These are phyloP conservation scores for Pseudozyma tsukubaensis DNA, from an alignment of 1,284 basidiomycete species.

Conservation along the genomic window DNA sequence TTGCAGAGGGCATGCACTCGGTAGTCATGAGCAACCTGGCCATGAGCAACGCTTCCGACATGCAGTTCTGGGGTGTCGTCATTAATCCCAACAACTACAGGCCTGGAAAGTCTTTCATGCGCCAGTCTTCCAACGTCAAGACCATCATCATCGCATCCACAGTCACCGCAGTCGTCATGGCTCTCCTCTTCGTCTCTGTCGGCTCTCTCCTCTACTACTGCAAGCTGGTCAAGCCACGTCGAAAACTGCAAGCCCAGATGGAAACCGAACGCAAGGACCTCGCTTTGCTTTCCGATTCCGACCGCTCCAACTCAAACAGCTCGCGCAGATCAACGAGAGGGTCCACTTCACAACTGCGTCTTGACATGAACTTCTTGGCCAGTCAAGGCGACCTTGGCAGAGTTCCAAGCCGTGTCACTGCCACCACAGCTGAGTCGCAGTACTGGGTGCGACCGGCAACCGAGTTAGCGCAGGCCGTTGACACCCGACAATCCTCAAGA, in stretches of 20 bases:
- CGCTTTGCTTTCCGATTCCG: constrained; percentile 6
- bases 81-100: constrained; percentile 47
- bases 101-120: constrained; percentile 31
- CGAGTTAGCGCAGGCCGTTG: constrained; percentile 2
- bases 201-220: constrained; percentile 38
- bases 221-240: constrained; percentile 30
- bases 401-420: constrained; percentile 36
- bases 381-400: constrained; percentile 34
- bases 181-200: constrained; percentile 28
- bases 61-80: constrained; percentile 46
- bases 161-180: constrained; percentile 33
- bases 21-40: constrained; percentile 43
- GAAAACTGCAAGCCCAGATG: constrained; percentile 15
- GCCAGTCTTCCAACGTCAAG: constrained; percentile 19
- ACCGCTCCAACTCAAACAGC: neutral
- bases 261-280: constrained; percentile 25
- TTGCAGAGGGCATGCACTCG: constrained; percentile 28
- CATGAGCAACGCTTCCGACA: constrained; percentile 15
- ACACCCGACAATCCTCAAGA: constrained; percentile 16
- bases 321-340: constrained; percentile 5
- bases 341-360: constrained; percentile 24
- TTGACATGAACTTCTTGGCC: constrained; percentile 34
- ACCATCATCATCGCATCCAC: constrained; percentile 40
- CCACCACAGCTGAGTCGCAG: constrained; percentile 39
- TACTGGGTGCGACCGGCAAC: constrained; percentile 37